Conservation (phyloP, 2,329 filamentous ascomycete species). For the Penicillium sp. region DNA sequence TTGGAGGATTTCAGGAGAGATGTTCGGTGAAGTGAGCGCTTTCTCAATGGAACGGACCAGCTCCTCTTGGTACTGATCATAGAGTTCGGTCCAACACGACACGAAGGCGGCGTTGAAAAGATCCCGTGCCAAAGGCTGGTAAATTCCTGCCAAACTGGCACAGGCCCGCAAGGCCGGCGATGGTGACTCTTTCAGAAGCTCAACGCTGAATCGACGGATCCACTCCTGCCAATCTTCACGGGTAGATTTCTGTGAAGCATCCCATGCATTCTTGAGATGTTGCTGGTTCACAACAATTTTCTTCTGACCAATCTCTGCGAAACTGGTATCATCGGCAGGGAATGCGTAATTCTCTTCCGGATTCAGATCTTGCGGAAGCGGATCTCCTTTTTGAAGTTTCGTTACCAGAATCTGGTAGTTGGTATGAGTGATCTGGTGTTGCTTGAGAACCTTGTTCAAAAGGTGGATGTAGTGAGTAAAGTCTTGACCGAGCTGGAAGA, state of each 20-base stretch:
- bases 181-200: conserved; percentile 89
- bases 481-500: conserved; percentile 93
- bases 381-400: conserved; percentile 91
- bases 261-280: conserved; percentile 95
- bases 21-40: conserved; percentile 90
- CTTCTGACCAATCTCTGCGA: conserved; percentile 82
- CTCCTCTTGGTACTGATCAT: conserved; percentile 95
- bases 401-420: conserved; percentile 91
- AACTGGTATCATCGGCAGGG: conserved; percentile 73
- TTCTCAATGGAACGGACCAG: conserved; percentile 93
- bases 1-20: conserved; percentile 91
- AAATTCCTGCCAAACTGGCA: conserved; percentile 84
- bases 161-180: conserved; percentile 94
- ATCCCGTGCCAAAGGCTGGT: conserved; percentile 85
- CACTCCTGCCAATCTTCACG: conserved; percentile 99
- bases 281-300: conserved; percentile 97
- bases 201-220: conserved; percentile 95
- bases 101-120: conserved; percentile 99
- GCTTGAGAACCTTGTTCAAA: conserved; percentile 79
- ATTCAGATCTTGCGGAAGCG: conserved; percentile 90
- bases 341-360: conserved; percentile 78
- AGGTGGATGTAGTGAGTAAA: conserved; percentile 93
- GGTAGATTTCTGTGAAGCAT: conserved; percentile 92
- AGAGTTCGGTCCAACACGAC: conserved; percentile 97
- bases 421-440: conserved; percentile 78